Evolutionary conservation across 768 basidiomycete species (phyloP).

Genomic region (Solioccasus polychromus): DNA sequence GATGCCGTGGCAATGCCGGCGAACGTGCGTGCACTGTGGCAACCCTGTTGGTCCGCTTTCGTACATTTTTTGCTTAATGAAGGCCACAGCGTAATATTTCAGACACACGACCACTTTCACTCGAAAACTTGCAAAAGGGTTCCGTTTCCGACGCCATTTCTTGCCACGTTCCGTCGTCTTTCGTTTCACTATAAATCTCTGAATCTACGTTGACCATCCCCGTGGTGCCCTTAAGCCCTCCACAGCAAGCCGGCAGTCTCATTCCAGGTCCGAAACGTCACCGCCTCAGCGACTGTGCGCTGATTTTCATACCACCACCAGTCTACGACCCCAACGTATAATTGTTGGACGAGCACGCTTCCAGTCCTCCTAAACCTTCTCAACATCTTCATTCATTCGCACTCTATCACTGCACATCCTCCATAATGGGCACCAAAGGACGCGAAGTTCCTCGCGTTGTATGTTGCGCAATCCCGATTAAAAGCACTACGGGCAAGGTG

Average conservation of each 20-base stretch:
- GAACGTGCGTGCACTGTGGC: slow-evolving; percentile 37
- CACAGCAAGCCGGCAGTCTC: slow-evolving; percentile 2
- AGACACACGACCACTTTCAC: slow-evolving; percentile 36
- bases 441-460: slow-evolving; percentile 80
- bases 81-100: slow-evolving; percentile 31
- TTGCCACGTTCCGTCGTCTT: slow-evolving; percentile 1
- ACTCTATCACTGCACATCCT: slow-evolving; percentile 4
- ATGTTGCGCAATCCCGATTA: slow-evolving; percentile 87
- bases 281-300: not conserved
- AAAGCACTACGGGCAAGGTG: slow-evolving; percentile 69
- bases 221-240: slow-evolving; percentile 9
- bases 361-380: not conserved
- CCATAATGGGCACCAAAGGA: slow-evolving; percentile 61
- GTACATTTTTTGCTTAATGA: slow-evolving; percentile 20
- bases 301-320: slow-evolving; percentile 11
- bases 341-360: not conserved
- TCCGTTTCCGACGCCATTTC: slow-evolving; percentile 11
- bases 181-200: not conserved
- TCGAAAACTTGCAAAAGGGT: slow-evolving; percentile 23
- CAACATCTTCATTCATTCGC: not conserved
- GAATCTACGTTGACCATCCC: slow-evolving; percentile 8
- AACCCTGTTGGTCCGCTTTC: slow-evolving; percentile 24
- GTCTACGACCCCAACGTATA: slow-evolving; percentile 1
- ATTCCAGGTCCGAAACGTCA: slow-evolving; percentile 8
- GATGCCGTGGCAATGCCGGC: slow-evolving; percentile 29